phyloP scores from a whole-genome alignment of 352 stramenopile genomes.

The Phytophthora brassicae region DNA sequence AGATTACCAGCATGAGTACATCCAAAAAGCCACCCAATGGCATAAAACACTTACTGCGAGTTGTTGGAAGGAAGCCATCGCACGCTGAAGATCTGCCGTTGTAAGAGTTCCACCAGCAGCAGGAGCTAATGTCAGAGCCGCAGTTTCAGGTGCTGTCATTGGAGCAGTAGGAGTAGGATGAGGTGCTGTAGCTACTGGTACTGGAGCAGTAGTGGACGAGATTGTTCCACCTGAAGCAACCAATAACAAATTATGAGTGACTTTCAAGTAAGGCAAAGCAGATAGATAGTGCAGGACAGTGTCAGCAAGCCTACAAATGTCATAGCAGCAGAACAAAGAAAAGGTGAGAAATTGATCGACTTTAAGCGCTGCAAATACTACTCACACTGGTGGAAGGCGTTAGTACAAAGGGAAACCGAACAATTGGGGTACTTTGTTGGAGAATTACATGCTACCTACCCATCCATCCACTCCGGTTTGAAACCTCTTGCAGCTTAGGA shows the following conservation, averaged over 20 bases:
- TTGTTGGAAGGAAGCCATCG: constrained; percentile 81
- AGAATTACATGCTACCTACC: constrained; percentile 46
- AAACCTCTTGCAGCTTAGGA: constrained; percentile 39
- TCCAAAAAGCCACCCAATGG: background rate
- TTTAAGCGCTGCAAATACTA: constrained; percentile 5
- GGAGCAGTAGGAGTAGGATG: constrained; percentile 7
- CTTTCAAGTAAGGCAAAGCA: background rate
- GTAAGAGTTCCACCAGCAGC: constrained; percentile 49
- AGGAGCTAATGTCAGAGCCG: constrained; percentile 16
- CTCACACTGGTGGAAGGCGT: constrained; percentile 26
- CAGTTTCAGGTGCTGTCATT: constrained; percentile 10
- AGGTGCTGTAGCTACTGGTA: constrained; percentile 2
- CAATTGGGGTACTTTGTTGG: constrained; percentile 35
- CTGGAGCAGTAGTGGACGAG: constrained; percentile 7
- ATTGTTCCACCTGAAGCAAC: constrained; percentile 3
- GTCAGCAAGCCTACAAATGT: constrained; percentile 25
- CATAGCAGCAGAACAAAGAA: constrained; percentile 18
- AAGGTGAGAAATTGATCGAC: constrained; percentile 18
- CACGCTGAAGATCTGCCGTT: constrained; percentile 81
- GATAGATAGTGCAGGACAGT: constrained; percentile 13
- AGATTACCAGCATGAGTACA: constrained; percentile 1
- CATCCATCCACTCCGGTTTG: constrained; percentile 10
- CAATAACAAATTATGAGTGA: constrained; percentile 1
- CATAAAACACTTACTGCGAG: constrained; percentile 39
- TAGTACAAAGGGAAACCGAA: constrained; percentile 17